Base-by-base conservation (phyloP, 768 basidiomycete species). In the Sarcomyxa edulis region DNA sequence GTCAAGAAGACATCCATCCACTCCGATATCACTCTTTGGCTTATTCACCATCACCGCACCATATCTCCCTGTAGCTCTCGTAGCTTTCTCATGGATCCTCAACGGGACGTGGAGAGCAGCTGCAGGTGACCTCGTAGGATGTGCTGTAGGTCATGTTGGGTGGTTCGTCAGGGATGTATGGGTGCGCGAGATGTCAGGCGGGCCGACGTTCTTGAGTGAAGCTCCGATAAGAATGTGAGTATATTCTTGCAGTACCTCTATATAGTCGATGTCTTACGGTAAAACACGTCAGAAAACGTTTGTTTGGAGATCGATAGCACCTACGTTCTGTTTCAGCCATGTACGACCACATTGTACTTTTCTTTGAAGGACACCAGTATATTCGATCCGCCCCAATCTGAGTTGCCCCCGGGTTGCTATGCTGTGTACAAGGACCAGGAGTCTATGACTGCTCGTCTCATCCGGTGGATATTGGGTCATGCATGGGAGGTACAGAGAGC, bases 21-120 rank as follows among this genome's bases (percentile, higher is more conserved):
- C 92, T 3, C 90, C 91, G n/a, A 92, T 99, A 42, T 94, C 91
- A 3, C 76, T 99, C 11, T 96, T 99, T 50, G 95, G 95, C 7
- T 68, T 98, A 19, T 72, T 98, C 52, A 97, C 90, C 3, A 93
- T 99, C 53, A 85, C 90, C 0, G 95, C 95, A 0, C 91, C 95
- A 0, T 97, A 99, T 59, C 81, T 99, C 5, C 95, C 95, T 2
- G 62, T 94, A 21, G 92, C 91, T 0, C 81, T 98, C 23, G 87
- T 97, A 15, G 84, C 70, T 0, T 88, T 97, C 52, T 84, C 85
- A 0, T 88, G 86, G 86, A 60, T 84, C 19, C 66, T 85, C 24
- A 89, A 79, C 48, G 90, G 89, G 5, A 83, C 83, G 4, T 90
- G 82, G 86, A 77, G 74, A 48, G 89, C 86, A 15, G 86, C 90